Evolutionary conservation across 1,139 yeast genomes (phyloP).

Genomic region (Pichia sp.): DNA sequence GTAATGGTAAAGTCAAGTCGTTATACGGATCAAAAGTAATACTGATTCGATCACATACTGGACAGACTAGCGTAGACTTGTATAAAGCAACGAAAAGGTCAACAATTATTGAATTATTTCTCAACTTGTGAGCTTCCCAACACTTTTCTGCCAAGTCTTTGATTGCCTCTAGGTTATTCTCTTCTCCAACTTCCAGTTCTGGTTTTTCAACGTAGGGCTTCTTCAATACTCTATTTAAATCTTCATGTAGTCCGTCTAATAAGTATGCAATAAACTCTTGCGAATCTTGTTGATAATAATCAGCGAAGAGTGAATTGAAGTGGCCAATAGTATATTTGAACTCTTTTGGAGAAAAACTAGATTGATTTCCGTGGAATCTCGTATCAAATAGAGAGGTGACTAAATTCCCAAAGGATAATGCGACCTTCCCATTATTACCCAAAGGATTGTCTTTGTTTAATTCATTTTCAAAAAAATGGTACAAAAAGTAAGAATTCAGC

Average conservation of each 20-base stretch:
- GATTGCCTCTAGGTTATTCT: conserved; percentile 55
- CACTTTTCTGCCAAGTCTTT: conserved; percentile 63
- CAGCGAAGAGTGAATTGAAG: conserved; percentile 77
- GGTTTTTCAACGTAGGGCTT: conserved; percentile 93
- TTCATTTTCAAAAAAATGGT: conserved; percentile 60
- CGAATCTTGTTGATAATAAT: conserved; percentile 90
- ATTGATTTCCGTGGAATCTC: conserved; percentile 26
- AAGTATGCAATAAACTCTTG: conserved; percentile 91
- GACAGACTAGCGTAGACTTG: conserved; percentile 85
- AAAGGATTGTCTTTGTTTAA: conserved; percentile 75
- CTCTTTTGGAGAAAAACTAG: conserved; percentile 59
- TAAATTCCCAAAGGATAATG: conserved; percentile 66
- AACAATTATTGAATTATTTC: conserved; percentile 82
- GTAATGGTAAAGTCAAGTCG: conserved; percentile 86
- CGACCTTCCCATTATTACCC: conserved; percentile 81
- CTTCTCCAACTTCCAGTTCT: conserved; percentile 60
- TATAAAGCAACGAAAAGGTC: conserved; percentile 90
- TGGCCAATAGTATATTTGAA: conserved; percentile 79
- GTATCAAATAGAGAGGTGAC: conserved; percentile 55
- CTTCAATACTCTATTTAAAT: conserved; percentile 71
- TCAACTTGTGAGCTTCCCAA: conserved; percentile 73
- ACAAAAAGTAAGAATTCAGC: conserved; percentile 66
- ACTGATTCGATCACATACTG: conserved; percentile 74
- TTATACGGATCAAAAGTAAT: conserved; percentile 93
- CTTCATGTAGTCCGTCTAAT: conserved; percentile 91